Conservation (phyloP, 73 alveolate genomes). For the Urostyla sp. region DNA sequence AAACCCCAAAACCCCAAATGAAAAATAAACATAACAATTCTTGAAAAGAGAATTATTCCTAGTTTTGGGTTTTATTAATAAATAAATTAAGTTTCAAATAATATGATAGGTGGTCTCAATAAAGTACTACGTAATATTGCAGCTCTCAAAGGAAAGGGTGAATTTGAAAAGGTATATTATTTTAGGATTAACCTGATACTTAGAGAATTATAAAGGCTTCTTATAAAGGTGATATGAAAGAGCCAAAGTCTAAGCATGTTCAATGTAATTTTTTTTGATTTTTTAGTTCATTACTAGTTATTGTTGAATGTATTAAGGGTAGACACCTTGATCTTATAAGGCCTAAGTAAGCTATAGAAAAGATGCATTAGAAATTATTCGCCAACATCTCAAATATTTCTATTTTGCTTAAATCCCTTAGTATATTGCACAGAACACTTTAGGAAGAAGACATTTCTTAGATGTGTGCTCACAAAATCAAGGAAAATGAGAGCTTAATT, state of each 20-base stretch:
- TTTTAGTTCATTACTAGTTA: slow-evolving; percentile 4
- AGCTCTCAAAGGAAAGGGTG: slow-evolving; percentile 39
- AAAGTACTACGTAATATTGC: slow-evolving; percentile 36
- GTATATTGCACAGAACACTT: slow-evolving; percentile 50
- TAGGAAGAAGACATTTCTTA: slow-evolving; percentile 50
- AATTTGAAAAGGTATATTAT: slow-evolving; percentile 33
- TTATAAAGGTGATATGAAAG: slow-evolving; percentile 54
- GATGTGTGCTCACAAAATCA: slow-evolving; percentile 37
- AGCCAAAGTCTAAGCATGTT: slow-evolving; percentile 61
- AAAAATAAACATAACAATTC: too few relatives aligned
- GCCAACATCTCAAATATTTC: slow-evolving; percentile 19
- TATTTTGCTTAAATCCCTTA: slow-evolving; percentile 17
- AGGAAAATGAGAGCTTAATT: slow-evolving; percentile 36
- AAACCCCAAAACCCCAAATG: too few relatives aligned
- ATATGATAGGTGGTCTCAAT: slow-evolving; percentile 57
- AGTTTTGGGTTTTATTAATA: too few relatives aligned
- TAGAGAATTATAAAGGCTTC: slow-evolving; percentile 57
- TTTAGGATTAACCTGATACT: neutral
- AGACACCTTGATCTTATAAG: slow-evolving; percentile 31
- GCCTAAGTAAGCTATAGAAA: slow-evolving; percentile 41
- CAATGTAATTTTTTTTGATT: slow-evolving; percentile 24
- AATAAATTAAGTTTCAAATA: neutral
- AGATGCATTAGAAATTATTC: slow-evolving; percentile 22
- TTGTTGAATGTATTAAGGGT: slow-evolving; percentile 54
- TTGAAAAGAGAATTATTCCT: too few relatives aligned